Conservation (phyloP, 2,329 filamentous ascomycete genomes). For the Colletotrichum godetiae region DNA sequence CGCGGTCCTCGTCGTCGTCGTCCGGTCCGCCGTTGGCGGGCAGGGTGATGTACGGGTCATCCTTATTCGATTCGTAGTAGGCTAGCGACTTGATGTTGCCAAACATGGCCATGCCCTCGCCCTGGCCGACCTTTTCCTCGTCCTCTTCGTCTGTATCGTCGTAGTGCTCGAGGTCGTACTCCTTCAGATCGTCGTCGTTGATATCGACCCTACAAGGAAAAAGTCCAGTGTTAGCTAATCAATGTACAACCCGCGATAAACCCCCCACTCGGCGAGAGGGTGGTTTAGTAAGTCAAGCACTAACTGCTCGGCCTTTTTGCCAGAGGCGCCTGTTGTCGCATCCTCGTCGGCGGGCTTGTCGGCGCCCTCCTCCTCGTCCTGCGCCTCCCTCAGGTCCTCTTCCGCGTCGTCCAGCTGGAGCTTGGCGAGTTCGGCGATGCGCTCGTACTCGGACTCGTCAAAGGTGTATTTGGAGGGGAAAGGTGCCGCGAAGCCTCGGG, state of each 20-base stretch:
- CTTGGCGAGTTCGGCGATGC: conserved; percentile 80
- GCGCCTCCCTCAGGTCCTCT: conserved; percentile 82
- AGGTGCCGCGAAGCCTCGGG: conserved; percentile 79
- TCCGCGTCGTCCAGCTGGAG: conserved; percentile 92
- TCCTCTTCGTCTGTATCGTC: conserved; percentile 80
- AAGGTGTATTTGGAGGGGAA: conserved; percentile 82
- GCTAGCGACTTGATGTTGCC: conserved; percentile 93
- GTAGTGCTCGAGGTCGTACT: conserved; percentile 97
- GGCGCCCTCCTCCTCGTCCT: conserved; percentile 48
- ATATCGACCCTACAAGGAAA: conserved; percentile 61
- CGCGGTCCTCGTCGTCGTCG: conserved; percentile 88
- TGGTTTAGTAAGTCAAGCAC: conserved; percentile 20
- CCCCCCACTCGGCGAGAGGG: neutral
- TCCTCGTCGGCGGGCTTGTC: conserved; percentile 33
- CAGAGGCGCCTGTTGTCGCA: conserved; percentile 37
- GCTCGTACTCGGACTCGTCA: conserved; percentile 79
- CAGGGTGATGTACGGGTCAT: conserved; percentile 96
- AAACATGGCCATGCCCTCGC: conserved; percentile 88
- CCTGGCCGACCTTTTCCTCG: conserved; percentile 55
- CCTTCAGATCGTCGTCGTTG: conserved; percentile 89
- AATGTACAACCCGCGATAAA: neutral
- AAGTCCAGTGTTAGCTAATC: conserved; percentile 35
- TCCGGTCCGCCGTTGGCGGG: conserved; percentile 73
- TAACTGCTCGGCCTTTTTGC: conserved; percentile 46
- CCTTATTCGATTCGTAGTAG: conserved; percentile 93